Evolutionary conservation across 106 monocot species (phyloP).

Genomic region (Alisma plantagoaquatica): DNA sequence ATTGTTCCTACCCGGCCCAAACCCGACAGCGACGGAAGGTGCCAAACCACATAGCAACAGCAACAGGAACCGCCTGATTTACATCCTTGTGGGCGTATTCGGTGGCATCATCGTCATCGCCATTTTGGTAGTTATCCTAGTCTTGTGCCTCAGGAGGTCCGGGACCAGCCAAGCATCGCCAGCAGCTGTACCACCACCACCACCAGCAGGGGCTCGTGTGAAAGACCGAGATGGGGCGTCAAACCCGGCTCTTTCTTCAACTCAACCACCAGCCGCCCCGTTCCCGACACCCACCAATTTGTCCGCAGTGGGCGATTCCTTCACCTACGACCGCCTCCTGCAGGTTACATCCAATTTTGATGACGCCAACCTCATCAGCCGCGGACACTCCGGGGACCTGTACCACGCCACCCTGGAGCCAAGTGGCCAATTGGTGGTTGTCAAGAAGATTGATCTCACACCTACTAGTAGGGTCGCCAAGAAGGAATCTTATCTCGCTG

Average conservation of each 20-base stretch:
- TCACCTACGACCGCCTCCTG: constrained; percentile 44
- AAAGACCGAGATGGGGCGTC: background rate
- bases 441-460: constrained; percentile 58
- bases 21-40: constrained; percentile 1
- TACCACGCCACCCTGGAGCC: constrained; percentile 44
- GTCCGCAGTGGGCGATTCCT: constrained; percentile 53
- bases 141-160: constrained; percentile 19
- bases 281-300: constrained; percentile 14
- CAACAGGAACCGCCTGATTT: constrained; percentile 28
- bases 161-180: too few species aligned
- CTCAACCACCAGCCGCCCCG: constrained; percentile 1
- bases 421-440: constrained; percentile 36
- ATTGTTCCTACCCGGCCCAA: constrained; percentile 2
- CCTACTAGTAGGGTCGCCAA: constrained; percentile 7
- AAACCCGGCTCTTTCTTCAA: constrained; percentile 3
- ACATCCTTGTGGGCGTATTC: constrained; percentile 49
- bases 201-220: background rate
- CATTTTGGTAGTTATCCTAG: constrained; percentile 11
- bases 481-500: constrained; percentile 40
- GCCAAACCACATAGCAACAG: constrained; percentile 11
- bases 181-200: background rate
- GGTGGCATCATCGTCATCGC: constrained; percentile 27
- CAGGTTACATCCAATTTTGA: constrained; percentile 41
- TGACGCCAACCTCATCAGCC: constrained; percentile 55
- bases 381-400: constrained; percentile 70